Evolutionary conservation across 2,329 filamentous ascomycete genomes (phyloP).

Genomic region (Gyromitra esculenta): DNA sequence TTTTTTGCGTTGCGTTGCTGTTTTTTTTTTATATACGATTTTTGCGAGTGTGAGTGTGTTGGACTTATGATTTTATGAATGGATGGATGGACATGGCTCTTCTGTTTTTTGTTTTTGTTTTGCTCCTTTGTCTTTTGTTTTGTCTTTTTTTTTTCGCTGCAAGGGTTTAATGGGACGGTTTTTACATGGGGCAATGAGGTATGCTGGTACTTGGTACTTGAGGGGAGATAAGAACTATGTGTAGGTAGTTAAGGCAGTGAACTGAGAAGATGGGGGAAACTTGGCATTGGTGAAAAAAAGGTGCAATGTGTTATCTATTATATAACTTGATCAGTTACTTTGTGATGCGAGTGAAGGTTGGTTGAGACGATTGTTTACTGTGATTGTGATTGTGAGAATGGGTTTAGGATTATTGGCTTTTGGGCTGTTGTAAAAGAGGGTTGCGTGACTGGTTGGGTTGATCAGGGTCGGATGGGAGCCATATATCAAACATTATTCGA

Average conservation of each 20-base stretch:
- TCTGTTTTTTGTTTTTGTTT: background rate
- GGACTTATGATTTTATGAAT: background rate
- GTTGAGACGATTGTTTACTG: too few relatives aligned
- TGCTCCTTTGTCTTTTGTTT: background rate
- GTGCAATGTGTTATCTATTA: slow-evolving; percentile 29
- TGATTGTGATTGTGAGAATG: too few relatives aligned
- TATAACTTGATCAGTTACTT: background rate
- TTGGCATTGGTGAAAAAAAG: slow-evolving; percentile 17
- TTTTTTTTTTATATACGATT: background rate
- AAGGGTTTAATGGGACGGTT: too few relatives aligned
- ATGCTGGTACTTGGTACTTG: background rate
- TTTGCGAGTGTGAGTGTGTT: background rate
- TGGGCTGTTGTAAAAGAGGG: too few relatives aligned
- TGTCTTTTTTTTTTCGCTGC: background rate
- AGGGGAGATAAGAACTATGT: background rate
- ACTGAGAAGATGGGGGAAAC: background rate
- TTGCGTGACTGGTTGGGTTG: background rate
- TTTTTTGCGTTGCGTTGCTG: background rate
- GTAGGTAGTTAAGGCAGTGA: background rate
- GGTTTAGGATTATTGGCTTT: too few relatives aligned
- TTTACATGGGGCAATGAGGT: background rate
- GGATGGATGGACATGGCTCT: background rate
- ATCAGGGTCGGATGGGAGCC: too few relatives aligned
- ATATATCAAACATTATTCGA: too few relatives aligned
- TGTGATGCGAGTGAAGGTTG: background rate